These are phyloP conservation scores for Candida maris DNA, from an alignment of 805 yeast species.

Conservation along the genomic window DNA sequence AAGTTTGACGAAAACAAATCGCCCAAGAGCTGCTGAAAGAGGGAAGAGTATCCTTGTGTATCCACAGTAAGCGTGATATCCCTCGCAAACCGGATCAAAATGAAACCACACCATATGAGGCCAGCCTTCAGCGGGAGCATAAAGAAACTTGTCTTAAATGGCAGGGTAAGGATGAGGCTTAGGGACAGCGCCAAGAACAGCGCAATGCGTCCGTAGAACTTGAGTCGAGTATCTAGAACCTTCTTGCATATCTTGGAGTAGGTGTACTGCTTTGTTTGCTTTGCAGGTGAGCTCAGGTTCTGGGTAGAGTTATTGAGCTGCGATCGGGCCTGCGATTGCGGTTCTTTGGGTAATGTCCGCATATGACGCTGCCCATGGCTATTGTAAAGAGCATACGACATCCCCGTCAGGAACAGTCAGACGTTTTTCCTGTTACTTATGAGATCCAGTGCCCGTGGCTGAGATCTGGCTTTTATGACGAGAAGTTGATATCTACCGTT, in stretches of 20 bases:
- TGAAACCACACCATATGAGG: conserved; percentile 28
- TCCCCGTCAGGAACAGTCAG: not conserved
- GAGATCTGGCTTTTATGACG: too few relatives aligned
- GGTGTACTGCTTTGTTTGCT: conserved; percentile 17
- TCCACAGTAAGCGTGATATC: conserved; percentile 27
- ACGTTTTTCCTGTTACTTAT: too few relatives aligned
- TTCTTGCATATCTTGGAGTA: conserved; percentile 23
- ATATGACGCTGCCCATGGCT: not conserved
- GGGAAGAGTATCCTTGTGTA: conserved; percentile 20
- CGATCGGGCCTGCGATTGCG: not conserved
- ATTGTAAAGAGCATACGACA: not conserved
- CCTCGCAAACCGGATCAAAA: conserved; percentile 27
- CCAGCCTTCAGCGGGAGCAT: conserved; percentile 25
- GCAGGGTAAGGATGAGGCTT: conserved; percentile 19
- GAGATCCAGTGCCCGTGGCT: too few relatives aligned
- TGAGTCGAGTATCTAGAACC: conserved; percentile 25
- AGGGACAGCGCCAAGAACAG: conserved; percentile 19
- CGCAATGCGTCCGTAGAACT: conserved; percentile 27
- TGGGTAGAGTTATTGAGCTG: not conserved
- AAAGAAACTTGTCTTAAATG: conserved; percentile 18
- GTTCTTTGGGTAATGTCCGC: not conserved
- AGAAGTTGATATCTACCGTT: too few relatives aligned
- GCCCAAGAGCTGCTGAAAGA: conserved; percentile 25
- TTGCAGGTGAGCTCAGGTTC: conserved; percentile 1
- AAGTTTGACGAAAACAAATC: conserved; percentile 23